Conservation (phyloP, 2,329 filamentous ascomycete species). For the Pestalotiopsis sp. region DNA sequence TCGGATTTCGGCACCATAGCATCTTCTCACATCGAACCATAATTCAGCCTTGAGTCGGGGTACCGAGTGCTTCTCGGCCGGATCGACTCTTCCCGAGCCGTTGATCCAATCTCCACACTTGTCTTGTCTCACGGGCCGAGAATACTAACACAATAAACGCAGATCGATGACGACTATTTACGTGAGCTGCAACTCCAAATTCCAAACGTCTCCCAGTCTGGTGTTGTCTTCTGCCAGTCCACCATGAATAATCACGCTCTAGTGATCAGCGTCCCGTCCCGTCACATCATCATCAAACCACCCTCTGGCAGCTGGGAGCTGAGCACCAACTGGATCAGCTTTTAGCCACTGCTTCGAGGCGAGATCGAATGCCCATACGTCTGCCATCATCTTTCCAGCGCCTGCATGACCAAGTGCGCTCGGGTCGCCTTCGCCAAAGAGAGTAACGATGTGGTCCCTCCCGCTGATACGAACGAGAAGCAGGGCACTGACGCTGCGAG, state of each 20-base stretch:
- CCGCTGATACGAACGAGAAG: neutral
- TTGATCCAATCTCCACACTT: no score
- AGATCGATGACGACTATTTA: neutral
- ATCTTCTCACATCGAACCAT: no score
- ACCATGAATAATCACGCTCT: neutral
- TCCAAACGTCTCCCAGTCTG: neutral
- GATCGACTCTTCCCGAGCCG: no score
- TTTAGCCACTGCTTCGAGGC: neutral
- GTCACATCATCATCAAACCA: neutral
- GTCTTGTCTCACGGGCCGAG: no score
- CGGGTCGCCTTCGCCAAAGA: neutral
- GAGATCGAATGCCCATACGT: neutral
- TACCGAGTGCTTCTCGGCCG: no score
- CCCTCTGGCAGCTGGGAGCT: neutral
- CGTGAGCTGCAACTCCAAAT: neutral
- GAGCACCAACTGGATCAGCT: neutral
- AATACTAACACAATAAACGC: no score
- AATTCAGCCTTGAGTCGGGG: no score
- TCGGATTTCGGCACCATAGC: no score
- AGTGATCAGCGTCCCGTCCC: neutral
- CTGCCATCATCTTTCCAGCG: neutral
- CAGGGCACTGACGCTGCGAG: neutral
- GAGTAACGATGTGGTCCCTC: neutral
- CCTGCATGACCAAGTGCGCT: neutral
- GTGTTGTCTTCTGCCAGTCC: neutral